These are phyloP conservation scores for Yamadazyma sp. DNA, from an alignment of 805 yeast species.

Conservation along the genomic window DNA sequence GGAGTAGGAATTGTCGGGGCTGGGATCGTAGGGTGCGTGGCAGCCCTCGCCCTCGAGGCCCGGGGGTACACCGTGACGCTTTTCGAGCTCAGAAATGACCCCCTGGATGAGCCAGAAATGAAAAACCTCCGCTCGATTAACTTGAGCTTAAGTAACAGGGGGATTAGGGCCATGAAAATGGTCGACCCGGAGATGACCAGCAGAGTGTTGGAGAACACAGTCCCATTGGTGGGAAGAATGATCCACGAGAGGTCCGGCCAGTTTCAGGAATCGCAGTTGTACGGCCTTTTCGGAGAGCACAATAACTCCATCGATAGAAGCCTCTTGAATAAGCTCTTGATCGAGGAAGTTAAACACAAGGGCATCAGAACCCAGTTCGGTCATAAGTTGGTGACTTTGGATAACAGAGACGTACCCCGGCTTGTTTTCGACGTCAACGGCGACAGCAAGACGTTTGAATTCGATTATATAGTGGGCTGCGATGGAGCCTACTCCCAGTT, in stretches of 20 bases:
- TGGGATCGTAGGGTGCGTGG: conserved; percentile 84
- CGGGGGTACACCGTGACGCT: conserved; percentile 72
- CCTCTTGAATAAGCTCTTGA: conserved; percentile 59
- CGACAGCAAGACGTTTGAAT: conserved; percentile 22
- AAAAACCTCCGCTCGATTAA: conserved; percentile 69
- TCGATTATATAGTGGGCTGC: conserved; percentile 73
- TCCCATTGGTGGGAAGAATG: conserved; percentile 91
- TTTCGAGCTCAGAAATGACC: conserved; percentile 72
- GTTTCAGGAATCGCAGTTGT: conserved; percentile 61
- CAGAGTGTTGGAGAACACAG: conserved; percentile 55
- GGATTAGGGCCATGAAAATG: conserved; percentile 64
- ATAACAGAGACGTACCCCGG: conserved; percentile 22
- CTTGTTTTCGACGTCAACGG: conserved; percentile 23
- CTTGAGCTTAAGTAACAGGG: conserved; percentile 84
- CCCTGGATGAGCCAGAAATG: conserved; percentile 54
- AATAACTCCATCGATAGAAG: conserved; percentile 85
- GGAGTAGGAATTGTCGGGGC: conserved; percentile 73
- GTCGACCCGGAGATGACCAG: conserved; percentile 61
- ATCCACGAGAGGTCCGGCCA: conserved; percentile 67
- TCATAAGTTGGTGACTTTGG: conserved; percentile 52
- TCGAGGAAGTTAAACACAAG: conserved; percentile 57
- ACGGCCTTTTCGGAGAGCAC: conserved; percentile 79
- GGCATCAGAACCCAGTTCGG: conserved; percentile 51
- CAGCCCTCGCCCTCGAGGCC: conserved; percentile 76
- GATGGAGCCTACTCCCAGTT: conserved; percentile 84